Conservation (phyloP, 1,284 basidiomycete genomes). For the Butyriboletus appendiculatus region DNA sequence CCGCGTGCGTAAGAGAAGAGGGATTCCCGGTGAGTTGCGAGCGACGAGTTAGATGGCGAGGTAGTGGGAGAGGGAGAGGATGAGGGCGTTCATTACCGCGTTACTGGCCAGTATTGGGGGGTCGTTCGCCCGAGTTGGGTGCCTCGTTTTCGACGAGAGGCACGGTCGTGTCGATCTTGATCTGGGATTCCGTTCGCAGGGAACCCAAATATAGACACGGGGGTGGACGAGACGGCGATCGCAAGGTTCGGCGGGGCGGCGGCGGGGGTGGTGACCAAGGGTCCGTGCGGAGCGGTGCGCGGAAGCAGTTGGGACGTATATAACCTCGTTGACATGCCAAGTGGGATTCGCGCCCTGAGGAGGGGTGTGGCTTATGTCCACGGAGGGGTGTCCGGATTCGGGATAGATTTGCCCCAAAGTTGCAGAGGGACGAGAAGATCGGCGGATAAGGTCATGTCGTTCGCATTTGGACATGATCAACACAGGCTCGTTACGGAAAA, state of each 20-base stretch:
- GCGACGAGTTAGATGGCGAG: no score
- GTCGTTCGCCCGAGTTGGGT: background rate
- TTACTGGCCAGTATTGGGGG: background rate
- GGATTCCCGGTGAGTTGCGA: no score
- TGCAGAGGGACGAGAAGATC: conserved; percentile 33
- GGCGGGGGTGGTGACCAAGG: background rate
- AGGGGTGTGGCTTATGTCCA: conserved; percentile 27
- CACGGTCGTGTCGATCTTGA: conserved; percentile 23
- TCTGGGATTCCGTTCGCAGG: conserved; percentile 19
- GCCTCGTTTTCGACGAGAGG: conserved; percentile 12
- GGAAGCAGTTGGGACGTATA: background rate
- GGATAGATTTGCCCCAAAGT: conserved; percentile 31
- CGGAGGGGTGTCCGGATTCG: conserved; percentile 24
- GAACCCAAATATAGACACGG: conserved; percentile 6
- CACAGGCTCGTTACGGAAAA: conserved; percentile 21
- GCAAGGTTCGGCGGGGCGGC: background rate
- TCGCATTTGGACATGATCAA: conserved; percentile 25
- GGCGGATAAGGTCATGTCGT: conserved; percentile 36
- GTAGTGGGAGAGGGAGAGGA: no score
- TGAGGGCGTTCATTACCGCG: conserved; percentile 5
- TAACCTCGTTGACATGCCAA: background rate
- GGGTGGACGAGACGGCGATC: conserved; percentile 17
- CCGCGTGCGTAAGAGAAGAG: no score
- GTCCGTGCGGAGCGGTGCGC: conserved; percentile 20
- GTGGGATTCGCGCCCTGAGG: conserved; percentile 24